Evolutionary conservation across 2,329 filamentous ascomycete species (phyloP).

Genomic region (Calonectria leucothoes): DNA sequence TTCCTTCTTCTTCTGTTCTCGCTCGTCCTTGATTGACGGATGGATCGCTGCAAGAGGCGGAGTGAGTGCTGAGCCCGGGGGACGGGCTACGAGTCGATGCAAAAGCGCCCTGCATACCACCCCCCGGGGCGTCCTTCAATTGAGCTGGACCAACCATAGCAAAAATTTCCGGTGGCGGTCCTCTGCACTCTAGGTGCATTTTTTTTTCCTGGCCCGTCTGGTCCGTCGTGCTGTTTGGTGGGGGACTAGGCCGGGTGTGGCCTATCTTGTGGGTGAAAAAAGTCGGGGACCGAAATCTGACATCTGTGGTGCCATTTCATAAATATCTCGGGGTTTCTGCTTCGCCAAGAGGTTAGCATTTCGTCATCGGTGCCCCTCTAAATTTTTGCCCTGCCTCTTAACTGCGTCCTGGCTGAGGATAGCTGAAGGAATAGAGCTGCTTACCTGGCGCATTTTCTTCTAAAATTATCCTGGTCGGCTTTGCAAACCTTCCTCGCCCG

Average conservation of each 20-base stretch:
- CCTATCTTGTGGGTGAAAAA: neutral
- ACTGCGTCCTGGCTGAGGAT: neutral
- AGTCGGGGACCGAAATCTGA: constrained; percentile 10
- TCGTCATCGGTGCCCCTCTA: neutral
- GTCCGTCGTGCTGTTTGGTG: neutral
- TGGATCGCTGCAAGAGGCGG: neutral
- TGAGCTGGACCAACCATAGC: neutral
- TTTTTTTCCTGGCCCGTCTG: too few species aligned
- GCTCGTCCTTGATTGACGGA: neutral
- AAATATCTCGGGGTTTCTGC: constrained; percentile 6
- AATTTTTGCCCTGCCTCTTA: neutral
- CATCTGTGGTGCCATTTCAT: constrained; percentile 13
- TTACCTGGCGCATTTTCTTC: neutral
- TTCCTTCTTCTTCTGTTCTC: neutral
- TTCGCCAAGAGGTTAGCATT: neutral
- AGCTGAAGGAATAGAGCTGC: constrained; percentile 9
- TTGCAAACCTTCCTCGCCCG: neutral
- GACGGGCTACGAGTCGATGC: neutral
- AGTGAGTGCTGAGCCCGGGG: neutral
- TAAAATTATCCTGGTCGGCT: neutral
- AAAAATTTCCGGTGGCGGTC: neutral
- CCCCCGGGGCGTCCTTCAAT: neutral
- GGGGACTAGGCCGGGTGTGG: neutral
- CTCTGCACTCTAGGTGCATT: neutral
- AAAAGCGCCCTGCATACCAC: neutral